Base-by-base conservation (phyloP, 257 asterid species). In the Solanum clarkiae region DNA sequence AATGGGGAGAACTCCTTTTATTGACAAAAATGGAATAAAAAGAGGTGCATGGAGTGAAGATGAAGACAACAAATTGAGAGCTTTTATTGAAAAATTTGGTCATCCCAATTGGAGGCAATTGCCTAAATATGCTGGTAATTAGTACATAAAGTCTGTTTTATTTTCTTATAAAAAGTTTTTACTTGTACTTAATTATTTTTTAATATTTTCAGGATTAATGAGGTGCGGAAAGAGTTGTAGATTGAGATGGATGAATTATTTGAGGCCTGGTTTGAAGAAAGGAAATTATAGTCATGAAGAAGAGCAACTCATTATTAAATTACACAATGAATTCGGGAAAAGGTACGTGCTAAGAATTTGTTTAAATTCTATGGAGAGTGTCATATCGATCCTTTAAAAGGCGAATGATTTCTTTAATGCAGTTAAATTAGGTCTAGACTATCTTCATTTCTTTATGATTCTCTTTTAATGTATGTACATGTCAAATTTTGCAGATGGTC, bases 191-290 rank as follows among this genome's bases (percentile, higher is more conserved):
- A 32, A 32, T 32, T 32, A 16, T 18, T 36, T 18, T 68, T 68
- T 18, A 40, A 15, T 29, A 29, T 66, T 3, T 66, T 66, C 42
- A 66, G 74, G 74, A 7, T 10, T 66, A 60, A 77, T 89, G 53
- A 91, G 95, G 85, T 88, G 95, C n/a, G 95, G 95, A 18, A 93
- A 93, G 88, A 92, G 95, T 80, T 92, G 95, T 84, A 87, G 97
- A 62, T 74, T 92, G 13, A 81, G 97, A 17, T 93, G 94, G 93
- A 85, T 91, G 91, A 93, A 93, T 84, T 90, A 93, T 59, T 83
- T 93, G 85, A 90, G 86, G 89, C 92, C 97, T 1, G 91, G 90
- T 7, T 53, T 92, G 49, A 91, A 80, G 44, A 82, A 84, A 10
- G 97, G 93, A 1, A 89, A 87, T 17, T 92, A 85, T 80, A 89